Evolutionary conservation across 257 asterid species (phyloP).

Genomic region (Verbascum thapsus): DNA sequence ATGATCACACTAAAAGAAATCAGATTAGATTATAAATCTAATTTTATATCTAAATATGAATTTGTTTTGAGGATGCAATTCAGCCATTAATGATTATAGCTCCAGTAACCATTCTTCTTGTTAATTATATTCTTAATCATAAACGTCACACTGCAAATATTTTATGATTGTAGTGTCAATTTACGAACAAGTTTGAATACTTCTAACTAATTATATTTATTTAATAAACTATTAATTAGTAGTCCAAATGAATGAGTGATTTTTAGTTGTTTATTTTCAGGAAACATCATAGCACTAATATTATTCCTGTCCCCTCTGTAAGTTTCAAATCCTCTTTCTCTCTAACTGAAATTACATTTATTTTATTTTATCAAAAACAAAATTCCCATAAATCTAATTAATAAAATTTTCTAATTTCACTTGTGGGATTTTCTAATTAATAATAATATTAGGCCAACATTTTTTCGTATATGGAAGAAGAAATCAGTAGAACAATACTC

Average conservation of each 20-base stretch:
- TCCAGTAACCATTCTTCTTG: no score
- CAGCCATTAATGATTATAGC: no score
- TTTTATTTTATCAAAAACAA: not conserved
- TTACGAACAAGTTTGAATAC: no score
- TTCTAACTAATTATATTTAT: no score
- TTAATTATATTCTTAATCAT: no score
- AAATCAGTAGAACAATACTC: constrained; percentile 61
- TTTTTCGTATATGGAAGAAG: constrained; percentile 50
- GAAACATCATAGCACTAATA: constrained; percentile 58
- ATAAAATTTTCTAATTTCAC: not conserved
- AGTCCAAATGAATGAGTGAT: not conserved
- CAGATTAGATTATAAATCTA: no score
- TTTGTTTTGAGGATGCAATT: no score
- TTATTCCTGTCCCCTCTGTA: constrained; percentile 69
- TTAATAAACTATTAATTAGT: no score
- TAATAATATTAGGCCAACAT: constrained; percentile 51
- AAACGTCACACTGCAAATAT: no score
- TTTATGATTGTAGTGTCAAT: no score
- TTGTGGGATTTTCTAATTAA: not conserved
- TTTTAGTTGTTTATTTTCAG: constrained; percentile 46
- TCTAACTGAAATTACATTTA: not conserved
- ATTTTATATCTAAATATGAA: no score
- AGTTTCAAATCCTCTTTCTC: constrained; percentile 25
- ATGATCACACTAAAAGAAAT: no score
- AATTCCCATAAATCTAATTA: not conserved